These are phyloP conservation scores for Colletotrichum cordylinicola DNA, from an alignment of 2,329 filamentous ascomycete species.

Conservation along the genomic window DNA sequence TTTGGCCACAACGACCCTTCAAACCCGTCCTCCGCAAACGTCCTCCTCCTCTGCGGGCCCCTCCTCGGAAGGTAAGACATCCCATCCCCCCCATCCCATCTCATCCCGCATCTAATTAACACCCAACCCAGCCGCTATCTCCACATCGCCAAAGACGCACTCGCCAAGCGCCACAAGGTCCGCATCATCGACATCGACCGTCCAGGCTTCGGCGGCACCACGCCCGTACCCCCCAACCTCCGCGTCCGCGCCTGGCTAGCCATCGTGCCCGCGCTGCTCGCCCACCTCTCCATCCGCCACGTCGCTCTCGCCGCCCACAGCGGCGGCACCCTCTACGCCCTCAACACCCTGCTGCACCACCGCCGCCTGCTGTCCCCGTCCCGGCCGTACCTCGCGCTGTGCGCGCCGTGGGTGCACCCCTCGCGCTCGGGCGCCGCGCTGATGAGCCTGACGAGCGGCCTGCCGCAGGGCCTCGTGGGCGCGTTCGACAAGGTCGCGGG, in stretches of 20 bases:
- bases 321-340: slow-evolving; percentile 34
- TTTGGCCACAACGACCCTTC: slow-evolving; percentile 34
- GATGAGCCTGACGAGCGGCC: slow-evolving; percentile 24
- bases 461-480: slow-evolving; percentile 27
- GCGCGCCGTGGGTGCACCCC: slow-evolving; percentile 36
- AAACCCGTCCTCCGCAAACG: slow-evolving; percentile 28
- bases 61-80: slow-evolving; percentile 25
- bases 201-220: slow-evolving; percentile 41
- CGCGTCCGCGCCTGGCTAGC: slow-evolving; percentile 33
- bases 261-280: slow-evolving; percentile 34
- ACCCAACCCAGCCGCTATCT: slow-evolving; percentile 5
- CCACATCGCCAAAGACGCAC: slow-evolving; percentile 36
- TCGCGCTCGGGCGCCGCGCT: slow-evolving; percentile 26
- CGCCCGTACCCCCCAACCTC: slow-evolving; percentile 21
- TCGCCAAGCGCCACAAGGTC: slow-evolving; percentile 34
- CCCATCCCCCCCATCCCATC: background rate
- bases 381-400: slow-evolving; percentile 31
- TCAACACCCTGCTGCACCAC: slow-evolving; percentile 34
- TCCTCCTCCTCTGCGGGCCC: slow-evolving; percentile 34
- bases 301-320: slow-evolving; percentile 34
- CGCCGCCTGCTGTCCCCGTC: slow-evolving; percentile 30
- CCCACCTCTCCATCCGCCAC: slow-evolving; percentile 35
- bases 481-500: slow-evolving; percentile 25
- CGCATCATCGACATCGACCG: slow-evolving; percentile 38
- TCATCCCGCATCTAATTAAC: background rate